These are phyloP conservation scores for Saccharomycodes ludwigii DNA, from an alignment of 805 yeast species.

Conservation along the genomic window DNA sequence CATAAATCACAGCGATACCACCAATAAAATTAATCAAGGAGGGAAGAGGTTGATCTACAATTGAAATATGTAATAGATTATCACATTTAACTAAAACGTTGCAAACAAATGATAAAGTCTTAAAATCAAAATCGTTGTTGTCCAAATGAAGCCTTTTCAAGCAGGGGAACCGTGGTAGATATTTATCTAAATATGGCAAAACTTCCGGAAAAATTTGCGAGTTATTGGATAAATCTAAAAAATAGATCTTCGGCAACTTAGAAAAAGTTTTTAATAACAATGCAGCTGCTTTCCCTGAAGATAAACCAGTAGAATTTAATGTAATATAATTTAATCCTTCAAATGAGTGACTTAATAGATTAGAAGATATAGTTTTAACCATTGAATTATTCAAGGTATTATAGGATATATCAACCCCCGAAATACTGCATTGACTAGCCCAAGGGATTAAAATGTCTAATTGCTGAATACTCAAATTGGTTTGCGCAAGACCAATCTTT, in stretches of 20 bases:
- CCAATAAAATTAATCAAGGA: neutral
- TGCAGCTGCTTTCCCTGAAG: slow-evolving; percentile 39
- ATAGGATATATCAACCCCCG: slow-evolving; percentile 74
- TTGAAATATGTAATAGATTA: slow-evolving; percentile 53
- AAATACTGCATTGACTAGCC: slow-evolving; percentile 31
- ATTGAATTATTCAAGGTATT: slow-evolving; percentile 46
- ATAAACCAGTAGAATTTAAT: slow-evolving; percentile 49
- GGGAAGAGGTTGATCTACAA: slow-evolving; percentile 50
- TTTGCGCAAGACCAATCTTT: slow-evolving; percentile 74
- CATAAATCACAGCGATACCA: slow-evolving; percentile 44
- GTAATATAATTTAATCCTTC: slow-evolving; percentile 37
- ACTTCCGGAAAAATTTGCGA: slow-evolving; percentile 53
- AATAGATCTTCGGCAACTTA: slow-evolving; percentile 45
- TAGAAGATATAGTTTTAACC: slow-evolving; percentile 17
- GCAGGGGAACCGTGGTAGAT: slow-evolving; percentile 55
- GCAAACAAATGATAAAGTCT: slow-evolving; percentile 46
- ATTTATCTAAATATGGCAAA: slow-evolving; percentile 42
- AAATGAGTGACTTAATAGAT: slow-evolving; percentile 11
- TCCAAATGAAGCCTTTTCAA: slow-evolving; percentile 63
- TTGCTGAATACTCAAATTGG: slow-evolving; percentile 51
- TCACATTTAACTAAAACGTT: slow-evolving; percentile 60
- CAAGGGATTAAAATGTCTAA: slow-evolving; percentile 44
- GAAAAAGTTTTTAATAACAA: slow-evolving; percentile 37
- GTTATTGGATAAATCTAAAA: slow-evolving; percentile 66
- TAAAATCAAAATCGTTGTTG: slow-evolving; percentile 44